Base-by-base conservation (phyloP, 2,329 filamentous ascomycete species). In the Verticillium isaacii region DNA sequence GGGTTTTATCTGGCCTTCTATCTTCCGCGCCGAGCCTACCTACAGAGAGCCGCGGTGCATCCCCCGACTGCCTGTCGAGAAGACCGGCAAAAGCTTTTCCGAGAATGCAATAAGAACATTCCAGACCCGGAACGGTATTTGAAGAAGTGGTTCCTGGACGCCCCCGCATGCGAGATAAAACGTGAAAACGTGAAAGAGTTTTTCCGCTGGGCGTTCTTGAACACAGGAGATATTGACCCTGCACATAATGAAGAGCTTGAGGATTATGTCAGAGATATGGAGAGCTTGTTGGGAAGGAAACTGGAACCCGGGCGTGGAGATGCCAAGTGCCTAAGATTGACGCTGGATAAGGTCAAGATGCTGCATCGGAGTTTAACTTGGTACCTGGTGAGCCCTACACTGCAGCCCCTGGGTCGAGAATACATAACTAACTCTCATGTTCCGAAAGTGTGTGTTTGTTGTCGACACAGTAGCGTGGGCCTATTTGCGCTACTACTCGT, bases 141-240 rank as follows among this genome's bases (percentile, higher is more conserved):
- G 52, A 78, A 75, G 57, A 78, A 80, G 63, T 92, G 89, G 89
- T 90, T 91, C 65, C 77, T 86, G n/a, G 85, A 83, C 36, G 85
- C 87, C 1, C 76, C 81, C 11, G 62, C 77, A 1, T 71, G 77
- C 19, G 85, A 88, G 37, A 85, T 92, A 60, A 78, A 81, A 55
- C 77, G 82, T n/a, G 87, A 90, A n/a, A 90, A 91, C 67, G 73
- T 91, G 59, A 81, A 80, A 66, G 85, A 89, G 64, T 91, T 90
- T 66, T 72, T 89, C 25, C 77, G 83, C 9, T 92, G 89, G 89
- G 87, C 85, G 1, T 87, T 91, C 68, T 84, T 88, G 63, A 86
- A 88, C 61, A 66, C 62, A 5, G 72, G 70, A 0, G 73, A 72
- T 5, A 71, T 75, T 5, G 66, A 70, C 0, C 75, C 78, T 6